Conservation (phyloP, 352 stramenopile species). For the Globisporangium abappressorium region DNA sequence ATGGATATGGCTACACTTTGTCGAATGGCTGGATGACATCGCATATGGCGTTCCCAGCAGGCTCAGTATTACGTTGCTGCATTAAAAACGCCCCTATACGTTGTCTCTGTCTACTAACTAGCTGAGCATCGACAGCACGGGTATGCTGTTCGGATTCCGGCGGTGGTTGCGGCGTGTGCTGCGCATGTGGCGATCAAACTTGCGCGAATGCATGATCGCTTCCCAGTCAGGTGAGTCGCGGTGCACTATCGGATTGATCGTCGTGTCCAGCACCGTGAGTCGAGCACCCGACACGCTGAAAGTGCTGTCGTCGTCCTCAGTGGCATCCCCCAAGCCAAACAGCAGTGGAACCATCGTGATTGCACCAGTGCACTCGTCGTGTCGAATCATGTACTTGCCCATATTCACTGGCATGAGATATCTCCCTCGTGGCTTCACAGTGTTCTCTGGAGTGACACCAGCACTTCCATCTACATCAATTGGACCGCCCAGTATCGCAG, state of each 20-base stretch:
- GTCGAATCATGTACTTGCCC: constrained; percentile 48
- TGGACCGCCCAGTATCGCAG: background rate
- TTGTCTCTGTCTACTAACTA: background rate
- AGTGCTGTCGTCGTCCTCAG: background rate
- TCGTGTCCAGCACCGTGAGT: constrained; percentile 11
- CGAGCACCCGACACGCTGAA: background rate
- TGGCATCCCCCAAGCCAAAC: background rate
- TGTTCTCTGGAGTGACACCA: background rate
- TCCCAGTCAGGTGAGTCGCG: constrained; percentile 33
- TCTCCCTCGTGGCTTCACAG: constrained; percentile 24
- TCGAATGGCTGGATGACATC: background rate
- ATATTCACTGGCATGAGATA: constrained; percentile 50
- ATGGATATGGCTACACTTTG: background rate
- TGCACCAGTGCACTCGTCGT: constrained; percentile 9
- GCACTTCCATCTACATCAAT: background rate
- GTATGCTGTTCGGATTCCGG: constrained; percentile 35
- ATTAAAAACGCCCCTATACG: background rate
- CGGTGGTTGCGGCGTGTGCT: constrained; percentile 56
- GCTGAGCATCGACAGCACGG: constrained; percentile 24
- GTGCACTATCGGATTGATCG: background rate
- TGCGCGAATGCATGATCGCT: constrained; percentile 42
- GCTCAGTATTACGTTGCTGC: background rate
- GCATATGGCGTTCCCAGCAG: background rate
- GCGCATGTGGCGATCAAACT: constrained; percentile 76
- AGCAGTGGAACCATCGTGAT: constrained; percentile 7